phyloP scores from a whole-genome alignment of 108 stramenopile species.

The Conticribra guillardii region DNA sequence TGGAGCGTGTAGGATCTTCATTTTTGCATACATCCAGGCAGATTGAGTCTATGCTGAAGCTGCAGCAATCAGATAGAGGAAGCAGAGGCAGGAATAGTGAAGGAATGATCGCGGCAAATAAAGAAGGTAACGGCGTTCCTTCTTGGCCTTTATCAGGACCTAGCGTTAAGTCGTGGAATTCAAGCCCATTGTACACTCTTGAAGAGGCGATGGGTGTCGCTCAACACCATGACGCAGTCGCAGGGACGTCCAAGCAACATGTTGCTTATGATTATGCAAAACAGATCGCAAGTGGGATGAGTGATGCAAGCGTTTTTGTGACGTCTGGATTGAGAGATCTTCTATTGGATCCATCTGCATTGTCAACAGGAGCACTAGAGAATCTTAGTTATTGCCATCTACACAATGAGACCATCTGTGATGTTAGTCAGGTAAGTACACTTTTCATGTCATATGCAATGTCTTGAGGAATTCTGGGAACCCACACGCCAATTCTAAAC shows the following conservation, averaged over 20 bases:
- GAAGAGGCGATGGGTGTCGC: slow-evolving; percentile 85
- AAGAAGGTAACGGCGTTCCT: too few relatives aligned
- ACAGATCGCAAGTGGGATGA: slow-evolving; percentile 67
- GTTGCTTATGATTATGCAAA: slow-evolving; percentile 93
- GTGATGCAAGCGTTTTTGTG: slow-evolving; percentile 57
- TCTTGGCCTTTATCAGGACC: too few relatives aligned
- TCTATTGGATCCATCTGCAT: slow-evolving; percentile 27
- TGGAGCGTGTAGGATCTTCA: slow-evolving; percentile 80
- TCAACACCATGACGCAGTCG: slow-evolving; percentile 93
- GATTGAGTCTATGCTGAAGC: slow-evolving; percentile 59
- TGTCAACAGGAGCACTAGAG: slow-evolving; percentile 8
- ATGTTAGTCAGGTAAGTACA: slow-evolving; percentile 57
- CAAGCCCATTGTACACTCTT: slow-evolving; percentile 54
- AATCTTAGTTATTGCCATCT: slow-evolving; percentile 71
- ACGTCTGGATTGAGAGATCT: slow-evolving; percentile 44
- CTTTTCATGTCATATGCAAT: slow-evolving; percentile 2
- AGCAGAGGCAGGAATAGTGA: background rate
- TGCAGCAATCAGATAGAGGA: background rate
- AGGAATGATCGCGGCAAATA: background rate
- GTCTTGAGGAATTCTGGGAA: background rate
- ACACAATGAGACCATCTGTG: slow-evolving; percentile 88
- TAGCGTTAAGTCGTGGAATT: slow-evolving; percentile 19
- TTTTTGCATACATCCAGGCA: slow-evolving; percentile 81
- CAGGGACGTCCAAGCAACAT: slow-evolving; percentile 91
- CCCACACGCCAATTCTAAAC: too few relatives aligned